A percentile compares a stretch with the other conserved stretches of the same genome.
Evolutionary conservation across 192 early-diverging fungal species (phyloP).

Genomic region (Podochytrium sp.): DNA sequence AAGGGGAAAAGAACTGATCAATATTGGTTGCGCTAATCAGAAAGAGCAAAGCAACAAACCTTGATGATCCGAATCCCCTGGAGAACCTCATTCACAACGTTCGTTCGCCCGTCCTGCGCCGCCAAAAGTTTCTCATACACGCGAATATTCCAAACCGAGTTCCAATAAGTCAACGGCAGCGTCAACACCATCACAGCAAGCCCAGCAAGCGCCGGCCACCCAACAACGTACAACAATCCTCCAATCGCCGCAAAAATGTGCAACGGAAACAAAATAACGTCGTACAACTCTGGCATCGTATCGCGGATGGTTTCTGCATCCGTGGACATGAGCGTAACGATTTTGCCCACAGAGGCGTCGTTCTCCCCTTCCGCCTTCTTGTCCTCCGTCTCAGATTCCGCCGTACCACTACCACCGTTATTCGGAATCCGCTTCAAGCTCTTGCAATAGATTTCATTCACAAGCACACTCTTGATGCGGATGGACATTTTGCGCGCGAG

Average conservation of each 20-base stretch:
- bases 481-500: constrained; percentile 32
- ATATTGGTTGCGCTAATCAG: background rate
- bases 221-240: constrained; percentile 31
- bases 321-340: constrained; percentile 48
- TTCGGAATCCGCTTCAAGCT: constrained; percentile 26
- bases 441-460: constrained; percentile 54
- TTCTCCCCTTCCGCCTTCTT: constrained; percentile 17
- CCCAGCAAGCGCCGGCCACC: constrained; percentile 41
- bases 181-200: constrained; percentile 32
- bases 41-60: constrained; percentile 23
- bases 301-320: constrained; percentile 34
- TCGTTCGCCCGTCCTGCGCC: constrained; percentile 64
- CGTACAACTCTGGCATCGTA: constrained; percentile 25
- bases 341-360: constrained; percentile 45
- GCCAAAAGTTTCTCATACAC: constrained; percentile 48
- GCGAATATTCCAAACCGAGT: constrained; percentile 24
- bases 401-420: background rate
- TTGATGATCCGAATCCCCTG: constrained; percentile 51
- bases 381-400: background rate
- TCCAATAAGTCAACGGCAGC: constrained; percentile 28
- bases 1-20: background rate
- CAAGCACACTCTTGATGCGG: constrained; percentile 44
- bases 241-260: constrained; percentile 15
- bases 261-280: constrained; percentile 19
- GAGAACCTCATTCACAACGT: constrained; percentile 68